Base-by-base conservation (phyloP, 768 basidiomycete species). In the Auricularia cornea region DNA sequence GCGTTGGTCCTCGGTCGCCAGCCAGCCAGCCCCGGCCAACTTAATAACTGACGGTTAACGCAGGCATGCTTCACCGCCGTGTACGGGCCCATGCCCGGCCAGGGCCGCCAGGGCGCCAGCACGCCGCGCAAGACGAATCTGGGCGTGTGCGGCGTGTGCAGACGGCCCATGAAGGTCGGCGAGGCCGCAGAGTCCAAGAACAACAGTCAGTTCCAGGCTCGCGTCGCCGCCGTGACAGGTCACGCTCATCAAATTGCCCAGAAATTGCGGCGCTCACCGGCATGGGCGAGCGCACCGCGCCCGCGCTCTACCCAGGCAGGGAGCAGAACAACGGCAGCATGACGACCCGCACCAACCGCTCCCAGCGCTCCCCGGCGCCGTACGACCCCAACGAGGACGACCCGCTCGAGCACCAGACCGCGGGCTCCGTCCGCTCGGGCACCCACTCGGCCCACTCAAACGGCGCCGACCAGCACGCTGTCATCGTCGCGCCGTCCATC, bases 11-110 rank as follows among this genome's bases (percentile, higher is more conserved):
- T 56, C 56, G 16, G 32, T 30, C 40, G 61, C 62, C 38, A 20
- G 44, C 31, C n/a, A 63, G 33, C 10, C 48, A 3, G 28, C 33
- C 30, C n/a, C n/a, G n/a, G n/a, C n/a, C n/a, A n/a, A n/a, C n/a
- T n/a, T n/a, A n/a, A n/a, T n/a, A n/a, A n/a, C 60, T 63, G 59
- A 38, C 62, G 63, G 26, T 1, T 32, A 51, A n/a, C 48, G 20
- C 61, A 96, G 90, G 96, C 94, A 18, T 99, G 97, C 75, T 98
- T 98, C 73, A 91, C 87, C 18, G 93, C 94, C 5, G 96, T 98
- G 3, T 99, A 99, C 74, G 96, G 95, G 16, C 92, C 92, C 4
- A 87, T 89, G 12, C 86, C 88, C 16, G 81, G 73, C 64, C 81
- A 83, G 68, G 79, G 77, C 35, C 83, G 77, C 68, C 76, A 81